phyloP scores from a whole-genome alignment of 2,329 filamentous ascomycete species.

The Sporothrix phasma region DNA sequence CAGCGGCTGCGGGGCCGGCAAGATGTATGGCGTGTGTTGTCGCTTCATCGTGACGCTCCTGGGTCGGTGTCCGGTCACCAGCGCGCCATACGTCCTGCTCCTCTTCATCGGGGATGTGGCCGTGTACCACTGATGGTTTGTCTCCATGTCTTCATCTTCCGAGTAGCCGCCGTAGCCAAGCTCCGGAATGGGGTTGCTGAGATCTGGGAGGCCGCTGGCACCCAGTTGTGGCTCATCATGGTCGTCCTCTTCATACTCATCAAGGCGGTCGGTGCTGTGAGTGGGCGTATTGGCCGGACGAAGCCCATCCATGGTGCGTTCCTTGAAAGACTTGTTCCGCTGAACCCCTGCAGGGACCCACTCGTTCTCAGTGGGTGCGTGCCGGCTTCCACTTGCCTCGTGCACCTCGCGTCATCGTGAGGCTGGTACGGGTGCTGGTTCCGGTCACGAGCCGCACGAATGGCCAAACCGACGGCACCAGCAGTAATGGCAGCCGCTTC shows the following conservation, averaged over 20 bases:
- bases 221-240: constrained; percentile 43
- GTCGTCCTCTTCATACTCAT: constrained; percentile 39
- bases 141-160: constrained; percentile 55
- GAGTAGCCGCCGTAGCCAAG: constrained; percentile 54
- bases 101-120: constrained; percentile 44
- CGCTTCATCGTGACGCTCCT: constrained; percentile 26
- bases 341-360: constrained; percentile 42
- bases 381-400: not conserved
- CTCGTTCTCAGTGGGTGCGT: constrained; percentile 18
- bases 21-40: constrained; percentile 39
- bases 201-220: constrained; percentile 59
- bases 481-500: constrained; percentile 46
- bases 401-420: constrained; percentile 19
- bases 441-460: constrained; percentile 40
- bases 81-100: constrained; percentile 23
- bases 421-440: constrained; percentile 28
- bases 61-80: constrained; percentile 27
- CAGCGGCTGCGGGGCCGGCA: constrained; percentile 37
- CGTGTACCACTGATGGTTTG: constrained; percentile 75
- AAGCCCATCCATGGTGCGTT: constrained; percentile 47
- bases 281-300: constrained; percentile 46
- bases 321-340: constrained; percentile 56
- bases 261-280: constrained; percentile 49
- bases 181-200: constrained; percentile 64
- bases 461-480: constrained; percentile 44